These are phyloP conservation scores for Simplicillium sp. DNA, from an alignment of 2,329 filamentous ascomycete species.

Conservation along the genomic window DNA sequence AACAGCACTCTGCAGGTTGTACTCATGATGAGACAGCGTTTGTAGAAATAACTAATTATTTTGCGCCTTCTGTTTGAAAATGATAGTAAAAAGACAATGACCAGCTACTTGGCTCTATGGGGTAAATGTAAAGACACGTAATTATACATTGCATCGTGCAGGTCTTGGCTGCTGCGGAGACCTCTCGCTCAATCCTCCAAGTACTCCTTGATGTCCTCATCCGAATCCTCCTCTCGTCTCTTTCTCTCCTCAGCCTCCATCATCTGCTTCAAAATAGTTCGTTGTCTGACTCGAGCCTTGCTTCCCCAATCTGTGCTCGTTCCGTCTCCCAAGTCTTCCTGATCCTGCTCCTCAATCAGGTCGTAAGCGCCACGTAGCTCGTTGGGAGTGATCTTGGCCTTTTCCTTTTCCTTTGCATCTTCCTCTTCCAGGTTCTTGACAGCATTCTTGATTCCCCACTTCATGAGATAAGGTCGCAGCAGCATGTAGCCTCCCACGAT, in stretches of 20 bases:
- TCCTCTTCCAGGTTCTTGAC: conserved; percentile 55
- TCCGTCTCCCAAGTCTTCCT: conserved; percentile 32
- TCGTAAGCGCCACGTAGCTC: conserved; percentile 48
- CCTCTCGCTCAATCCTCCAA: conserved; percentile 38
- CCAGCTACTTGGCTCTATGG: too few species aligned
- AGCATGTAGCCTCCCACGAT: conserved; percentile 67
- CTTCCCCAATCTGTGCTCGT: conserved; percentile 56
- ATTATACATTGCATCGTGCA: background rate
- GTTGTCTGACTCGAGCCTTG: conserved; percentile 60
- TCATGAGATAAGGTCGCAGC: conserved; percentile 64
- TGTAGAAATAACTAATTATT: too few species aligned
- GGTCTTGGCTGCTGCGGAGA: too few species aligned
- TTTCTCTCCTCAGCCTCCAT: conserved; percentile 52
- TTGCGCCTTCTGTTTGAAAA: too few species aligned
- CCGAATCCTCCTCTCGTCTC: conserved; percentile 52
- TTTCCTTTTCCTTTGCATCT: conserved; percentile 40
- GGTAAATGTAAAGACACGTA: background rate
- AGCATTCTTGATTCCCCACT: conserved; percentile 53
- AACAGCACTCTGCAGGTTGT: too few species aligned
- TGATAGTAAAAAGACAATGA: too few species aligned
- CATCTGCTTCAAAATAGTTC: conserved; percentile 55
- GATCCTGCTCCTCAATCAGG: conserved; percentile 43
- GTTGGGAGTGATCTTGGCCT: conserved; percentile 54
- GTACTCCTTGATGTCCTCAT: conserved; percentile 68
- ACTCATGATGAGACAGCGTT: too few species aligned